phyloP scores from a whole-genome alignment of 176 grass and related monocot species.

The Carex pumila region DNA sequence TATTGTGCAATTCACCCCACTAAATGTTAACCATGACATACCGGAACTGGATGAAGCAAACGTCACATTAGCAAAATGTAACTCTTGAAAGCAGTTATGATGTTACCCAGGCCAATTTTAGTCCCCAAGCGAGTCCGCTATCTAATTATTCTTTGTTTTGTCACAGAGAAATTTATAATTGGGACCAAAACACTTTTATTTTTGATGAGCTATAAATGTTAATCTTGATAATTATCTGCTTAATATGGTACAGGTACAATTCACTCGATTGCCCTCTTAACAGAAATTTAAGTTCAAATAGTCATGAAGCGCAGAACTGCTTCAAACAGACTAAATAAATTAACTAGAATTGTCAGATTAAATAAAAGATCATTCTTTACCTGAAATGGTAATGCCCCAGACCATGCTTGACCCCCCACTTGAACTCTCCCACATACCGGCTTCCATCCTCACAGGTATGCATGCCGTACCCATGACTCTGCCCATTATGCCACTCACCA shows the following conservation, averaged over 20 bases:
- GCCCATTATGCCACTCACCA: constrained; percentile 95
- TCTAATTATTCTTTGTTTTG: neutral
- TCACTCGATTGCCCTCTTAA: neutral
- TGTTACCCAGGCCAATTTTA: neutral
- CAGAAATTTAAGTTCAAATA: neutral
- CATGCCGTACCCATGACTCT: constrained; percentile 85
- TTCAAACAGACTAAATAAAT: neutral
- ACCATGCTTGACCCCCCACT: constrained; percentile 94
- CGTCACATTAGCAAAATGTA: neutral
- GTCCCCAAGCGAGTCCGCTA: neutral
- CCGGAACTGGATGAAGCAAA: neutral
- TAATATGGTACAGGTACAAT: neutral
- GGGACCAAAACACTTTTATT: neutral
- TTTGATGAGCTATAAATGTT: neutral
- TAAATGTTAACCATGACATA: neutral
- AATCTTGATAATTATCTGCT: neutral
- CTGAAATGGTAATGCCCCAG: constrained; percentile 99
- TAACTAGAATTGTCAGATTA: neutral
- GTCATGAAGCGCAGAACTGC: neutral
- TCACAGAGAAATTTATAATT: neutral
- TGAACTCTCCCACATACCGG: constrained; percentile 93
- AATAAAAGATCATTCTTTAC: constrained; percentile 28
- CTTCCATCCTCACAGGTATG: constrained; percentile 98
- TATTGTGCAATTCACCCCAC: neutral
- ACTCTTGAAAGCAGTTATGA: neutral